A percentile compares a stretch with the other conserved stretches of the same genome.
These are phyloP conservation scores for Arachis hypogaea DNA, from an alignment of 306 rosid species.

Conservation along the genomic window DNA sequence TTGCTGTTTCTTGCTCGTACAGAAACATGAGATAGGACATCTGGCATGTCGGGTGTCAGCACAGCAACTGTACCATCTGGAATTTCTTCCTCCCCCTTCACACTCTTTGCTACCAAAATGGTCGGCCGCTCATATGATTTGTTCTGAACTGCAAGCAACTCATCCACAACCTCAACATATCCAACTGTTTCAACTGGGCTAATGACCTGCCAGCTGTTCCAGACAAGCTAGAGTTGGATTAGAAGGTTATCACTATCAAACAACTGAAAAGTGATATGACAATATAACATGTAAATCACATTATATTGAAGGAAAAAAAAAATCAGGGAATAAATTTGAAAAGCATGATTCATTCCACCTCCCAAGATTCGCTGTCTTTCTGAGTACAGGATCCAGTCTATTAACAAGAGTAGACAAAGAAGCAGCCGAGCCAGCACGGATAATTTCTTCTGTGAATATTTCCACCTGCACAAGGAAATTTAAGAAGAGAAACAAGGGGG, in stretches of 20 bases:
- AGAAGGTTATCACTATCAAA: slow-evolving; percentile 42
- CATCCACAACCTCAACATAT: slow-evolving; percentile 86
- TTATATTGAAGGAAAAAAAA: slow-evolving; percentile 26
- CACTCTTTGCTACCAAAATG: slow-evolving; percentile 82
- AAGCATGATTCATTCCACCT: slow-evolving; percentile 56
- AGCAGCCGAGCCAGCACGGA: slow-evolving; percentile 98
- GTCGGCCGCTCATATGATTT: slow-evolving; percentile 82
- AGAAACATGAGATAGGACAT: slow-evolving; percentile 96
- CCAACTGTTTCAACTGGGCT: slow-evolving; percentile 92
- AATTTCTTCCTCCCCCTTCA: slow-evolving; percentile 98
- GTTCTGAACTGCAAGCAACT: slow-evolving; percentile 90
- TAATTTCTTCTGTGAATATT: slow-evolving; percentile 97
- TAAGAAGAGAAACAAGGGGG: slow-evolving; percentile 44
- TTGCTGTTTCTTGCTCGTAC: slow-evolving; percentile 99
- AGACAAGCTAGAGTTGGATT: slow-evolving; percentile 42
- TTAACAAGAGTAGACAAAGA: slow-evolving; percentile 87
- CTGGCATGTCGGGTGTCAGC: slow-evolving; percentile 99
- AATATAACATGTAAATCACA: slow-evolving; percentile 20
- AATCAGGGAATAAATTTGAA: slow-evolving; percentile 39
- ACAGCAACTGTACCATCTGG: slow-evolving; percentile 99
- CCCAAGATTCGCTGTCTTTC: slow-evolving; percentile 92
- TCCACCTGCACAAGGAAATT: slow-evolving; percentile 66
- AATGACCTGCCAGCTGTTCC: slow-evolving; percentile 97
- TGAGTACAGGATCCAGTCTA: slow-evolving; percentile 90
- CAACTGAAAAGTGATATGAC: slow-evolving; percentile 19